Evolutionary conservation across 2,329 filamentous ascomycete genomes (phyloP), one percentile per base, ranked within the genome.

Genomic region (Colletotrichum sp.): DNA sequence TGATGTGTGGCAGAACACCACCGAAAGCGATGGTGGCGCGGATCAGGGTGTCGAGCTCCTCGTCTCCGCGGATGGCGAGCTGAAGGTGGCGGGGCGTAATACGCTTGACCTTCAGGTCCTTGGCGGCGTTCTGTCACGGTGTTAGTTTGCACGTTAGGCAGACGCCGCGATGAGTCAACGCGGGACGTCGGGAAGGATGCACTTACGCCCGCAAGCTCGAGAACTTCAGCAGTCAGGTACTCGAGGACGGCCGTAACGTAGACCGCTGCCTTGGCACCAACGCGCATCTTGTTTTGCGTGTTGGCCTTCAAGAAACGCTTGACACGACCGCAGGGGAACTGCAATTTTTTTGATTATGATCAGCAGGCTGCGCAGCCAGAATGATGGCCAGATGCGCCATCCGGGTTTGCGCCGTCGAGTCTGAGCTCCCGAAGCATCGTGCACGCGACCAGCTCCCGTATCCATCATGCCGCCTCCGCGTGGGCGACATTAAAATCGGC

Each of bases 251-350:
- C 97, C 66, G 97, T 99, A 78, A 99, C 95, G 85, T 99, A 99
- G 82, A 99, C 97, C 80, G 97, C 96, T 79, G 97, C 97, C 91
- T 99, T 99, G 84, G 96, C 97, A 82, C 97, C 97, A 80, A 99
- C 98, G 88, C 97, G 96, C 95, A 98, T 99, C 91, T 99, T 99
- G 89, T 98, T 98, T 86, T 99, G 97, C 66, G 97, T 99, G 89
- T 98, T 98, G 87, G 95, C 96, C 92, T 99, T 98, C 85, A 99
- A 91, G 90, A 99, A 99, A 89, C 97, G 96, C 94, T 99, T 99
- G 88, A 99, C 97, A 94, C 97, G 97, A 88, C 97, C 97, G 86
- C 97, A 99, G 78, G 97, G 97, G 87, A 99, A 99, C 97, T 99
- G 85, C 76, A 73, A 28, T 24, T 62, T 62, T 62, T 60, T 13